phyloP scores from a whole-genome alignment of 2,329 filamentous ascomycete genomes.

The Aspergillus proliferans region DNA sequence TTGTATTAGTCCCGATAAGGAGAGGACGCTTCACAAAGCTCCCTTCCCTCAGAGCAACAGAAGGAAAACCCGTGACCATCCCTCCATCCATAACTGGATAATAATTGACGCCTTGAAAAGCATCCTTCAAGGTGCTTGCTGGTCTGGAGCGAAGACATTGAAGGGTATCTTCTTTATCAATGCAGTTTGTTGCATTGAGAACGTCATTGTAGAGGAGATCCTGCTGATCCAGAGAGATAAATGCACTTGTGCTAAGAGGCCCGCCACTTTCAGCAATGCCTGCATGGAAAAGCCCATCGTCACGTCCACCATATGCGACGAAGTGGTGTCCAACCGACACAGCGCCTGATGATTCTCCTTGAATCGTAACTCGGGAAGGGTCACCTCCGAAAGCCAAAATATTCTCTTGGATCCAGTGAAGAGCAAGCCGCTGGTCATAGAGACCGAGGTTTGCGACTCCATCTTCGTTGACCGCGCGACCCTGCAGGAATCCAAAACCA shows the following conservation, averaged over 20 bases:
- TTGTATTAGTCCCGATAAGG: constrained; percentile 7
- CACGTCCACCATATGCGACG: constrained; percentile 17
- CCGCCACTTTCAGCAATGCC: constrained; percentile 15
- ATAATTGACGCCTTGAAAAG: constrained; percentile 4
- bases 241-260: constrained; percentile 2
- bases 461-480: constrained; percentile 18
- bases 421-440: constrained; percentile 26
- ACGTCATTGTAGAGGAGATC: constrained; percentile 5
- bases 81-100: constrained; percentile 6
- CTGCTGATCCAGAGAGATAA: constrained; percentile 1
- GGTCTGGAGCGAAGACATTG: constrained; percentile 6
- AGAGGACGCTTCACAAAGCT: constrained; percentile 5
- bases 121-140: background rate
- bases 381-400: constrained; percentile 12
- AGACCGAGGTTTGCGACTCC: constrained; percentile 26
- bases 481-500: constrained; percentile 46
- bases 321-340: constrained; percentile 13
- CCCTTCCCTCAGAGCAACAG: background rate
- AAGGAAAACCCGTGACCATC: constrained; percentile 1
- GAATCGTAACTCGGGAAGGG: constrained; percentile 9
- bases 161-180: background rate
- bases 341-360: constrained; percentile 12
- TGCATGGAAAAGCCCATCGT: constrained; percentile 17
- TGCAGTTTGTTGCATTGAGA: constrained; percentile 6
- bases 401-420: constrained; percentile 13